Evolutionary conservation across 2,329 filamentous ascomycete species (phyloP).

Genomic region (Clonostachys rhizophaga): DNA sequence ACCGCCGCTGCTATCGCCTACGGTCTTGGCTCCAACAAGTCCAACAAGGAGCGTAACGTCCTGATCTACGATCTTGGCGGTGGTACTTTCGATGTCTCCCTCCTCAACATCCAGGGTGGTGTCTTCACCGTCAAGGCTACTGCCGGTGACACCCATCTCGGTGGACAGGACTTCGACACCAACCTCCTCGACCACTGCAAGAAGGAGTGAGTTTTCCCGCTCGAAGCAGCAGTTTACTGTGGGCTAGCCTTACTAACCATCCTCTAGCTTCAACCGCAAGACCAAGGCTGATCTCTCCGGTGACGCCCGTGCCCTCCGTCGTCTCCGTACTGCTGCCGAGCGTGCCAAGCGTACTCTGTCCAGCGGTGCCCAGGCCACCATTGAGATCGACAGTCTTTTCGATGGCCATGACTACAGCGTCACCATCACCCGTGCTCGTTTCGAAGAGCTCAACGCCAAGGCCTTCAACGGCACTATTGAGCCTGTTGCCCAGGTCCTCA

Average conservation of each 20-base stretch:
- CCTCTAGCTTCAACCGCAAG: conserved; percentile 48
- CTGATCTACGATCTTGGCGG: conserved; percentile 99
- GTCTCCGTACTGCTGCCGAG: conserved; percentile 96
- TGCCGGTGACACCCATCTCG: conserved; percentile 94
- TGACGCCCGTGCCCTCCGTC: conserved; percentile 88
- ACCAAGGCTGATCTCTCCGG: conserved; percentile 69
- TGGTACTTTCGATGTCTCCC: conserved; percentile 99
- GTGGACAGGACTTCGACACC: conserved; percentile 95
- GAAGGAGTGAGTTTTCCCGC: conserved; percentile 53
- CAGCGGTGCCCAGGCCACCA: conserved; percentile 93
- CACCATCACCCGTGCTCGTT: conserved; percentile 96
- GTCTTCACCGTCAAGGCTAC: conserved; percentile 99
- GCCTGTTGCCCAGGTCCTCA: conserved; percentile 93
- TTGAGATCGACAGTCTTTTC: conserved; percentile 98
- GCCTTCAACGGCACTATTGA: conserved; percentile 91
- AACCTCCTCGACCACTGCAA: conserved; percentile 95
- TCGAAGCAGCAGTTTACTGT: conserved; percentile 75
- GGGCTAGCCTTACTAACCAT: conserved; percentile 48
- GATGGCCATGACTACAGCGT: conserved; percentile 97
- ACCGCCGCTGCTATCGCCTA: conserved; percentile 98
- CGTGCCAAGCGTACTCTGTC: conserved; percentile 99
- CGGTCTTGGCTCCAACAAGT: conserved; percentile 92
- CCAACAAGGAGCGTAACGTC: conserved; percentile 96
- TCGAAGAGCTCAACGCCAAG: conserved; percentile 97
- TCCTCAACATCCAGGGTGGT: conserved; percentile 97